phyloP scores from a whole-genome alignment of 2,329 filamentous ascomycete genomes.

The Coniochaeta sp. region DNA sequence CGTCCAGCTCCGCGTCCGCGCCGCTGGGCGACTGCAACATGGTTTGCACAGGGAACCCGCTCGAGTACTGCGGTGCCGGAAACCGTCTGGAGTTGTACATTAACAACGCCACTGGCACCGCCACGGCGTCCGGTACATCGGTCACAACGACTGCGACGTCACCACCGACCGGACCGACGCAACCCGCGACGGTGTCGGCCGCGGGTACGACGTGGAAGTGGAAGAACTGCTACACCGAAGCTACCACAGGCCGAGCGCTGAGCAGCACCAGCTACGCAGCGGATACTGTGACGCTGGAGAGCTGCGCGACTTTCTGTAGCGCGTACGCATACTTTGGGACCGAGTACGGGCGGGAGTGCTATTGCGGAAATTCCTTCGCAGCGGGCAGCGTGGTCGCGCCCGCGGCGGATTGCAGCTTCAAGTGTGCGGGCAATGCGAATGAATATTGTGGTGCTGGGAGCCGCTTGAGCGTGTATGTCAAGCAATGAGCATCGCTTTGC shows the following conservation, averaged over 20 bases:
- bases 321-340: constrained; percentile 32
- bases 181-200: constrained; percentile 21
- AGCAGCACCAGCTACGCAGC: constrained; percentile 30
- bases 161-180: constrained; percentile 16
- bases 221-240: constrained; percentile 36
- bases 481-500: not conserved
- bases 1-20: constrained; percentile 10
- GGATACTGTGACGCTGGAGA: constrained; percentile 41
- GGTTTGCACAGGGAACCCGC: constrained; percentile 25
- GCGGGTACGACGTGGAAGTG: constrained; percentile 19
- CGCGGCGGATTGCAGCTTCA: constrained; percentile 29
- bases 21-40: constrained; percentile 27
- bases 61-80: constrained; percentile 28
- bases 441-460: constrained; percentile 33
- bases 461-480: constrained; percentile 22
- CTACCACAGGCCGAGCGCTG: constrained; percentile 33
- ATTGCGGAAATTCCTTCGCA: constrained; percentile 29
- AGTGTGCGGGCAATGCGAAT: constrained; percentile 26
- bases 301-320: constrained; percentile 35
- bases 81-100: constrained; percentile 23
- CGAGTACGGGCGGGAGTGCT: constrained; percentile 34
- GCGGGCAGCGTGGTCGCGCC: constrained; percentile 17
- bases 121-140: constrained; percentile 11
- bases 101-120: constrained; percentile 19
- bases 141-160: constrained; percentile 1